A percentile compares a stretch with the other conserved stretches of the same genome.
These are phyloP conservation scores for Pseudozyma sp. DNA, from an alignment of 1,284 basidiomycete genomes.

Conservation along the genomic window DNA sequence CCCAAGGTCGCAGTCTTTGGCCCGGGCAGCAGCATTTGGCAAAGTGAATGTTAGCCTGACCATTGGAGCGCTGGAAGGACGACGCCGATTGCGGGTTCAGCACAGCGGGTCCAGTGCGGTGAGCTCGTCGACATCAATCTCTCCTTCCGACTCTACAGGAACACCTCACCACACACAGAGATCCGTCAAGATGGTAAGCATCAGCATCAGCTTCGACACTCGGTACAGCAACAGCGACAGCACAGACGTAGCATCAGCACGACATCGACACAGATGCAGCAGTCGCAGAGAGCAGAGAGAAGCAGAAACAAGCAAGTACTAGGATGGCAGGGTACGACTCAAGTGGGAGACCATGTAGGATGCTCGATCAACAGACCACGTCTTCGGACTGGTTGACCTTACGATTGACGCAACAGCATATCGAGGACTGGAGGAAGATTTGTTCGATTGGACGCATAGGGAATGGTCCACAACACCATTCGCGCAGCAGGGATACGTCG, in stretches of 20 bases:
- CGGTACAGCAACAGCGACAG: neutral
- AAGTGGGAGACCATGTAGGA: neutral
- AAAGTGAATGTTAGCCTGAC: neutral
- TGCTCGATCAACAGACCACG: neutral
- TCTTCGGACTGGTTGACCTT: too few relatives aligned
- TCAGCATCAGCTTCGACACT: slow-evolving; percentile 9
- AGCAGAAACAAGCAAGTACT: neutral
- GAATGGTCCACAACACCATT: too few relatives aligned
- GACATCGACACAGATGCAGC: slow-evolving; percentile 1
- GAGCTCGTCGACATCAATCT: slow-evolving; percentile 32
- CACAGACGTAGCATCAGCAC: slow-evolving; percentile 11
- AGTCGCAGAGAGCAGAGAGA: slow-evolving; percentile 2
- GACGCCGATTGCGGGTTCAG: neutral
- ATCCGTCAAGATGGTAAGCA: slow-evolving; percentile 61
- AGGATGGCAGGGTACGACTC: neutral
- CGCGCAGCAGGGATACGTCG: too few relatives aligned
- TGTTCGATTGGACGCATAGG: too few relatives aligned
- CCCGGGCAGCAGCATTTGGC: too few relatives aligned
- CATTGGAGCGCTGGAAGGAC: neutral
- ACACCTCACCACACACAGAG: slow-evolving; percentile 50
- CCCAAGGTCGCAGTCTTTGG: too few relatives aligned
- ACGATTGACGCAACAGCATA: too few relatives aligned
- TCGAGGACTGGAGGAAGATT: too few relatives aligned
- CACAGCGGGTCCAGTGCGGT: slow-evolving; percentile 5
- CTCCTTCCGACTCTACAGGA: slow-evolving; percentile 43